Evolutionary conservation across 1,139 yeast species (phyloP), one percentile per base, ranked within the genome.

Genomic region (Debaryomyces sp.): DNA sequence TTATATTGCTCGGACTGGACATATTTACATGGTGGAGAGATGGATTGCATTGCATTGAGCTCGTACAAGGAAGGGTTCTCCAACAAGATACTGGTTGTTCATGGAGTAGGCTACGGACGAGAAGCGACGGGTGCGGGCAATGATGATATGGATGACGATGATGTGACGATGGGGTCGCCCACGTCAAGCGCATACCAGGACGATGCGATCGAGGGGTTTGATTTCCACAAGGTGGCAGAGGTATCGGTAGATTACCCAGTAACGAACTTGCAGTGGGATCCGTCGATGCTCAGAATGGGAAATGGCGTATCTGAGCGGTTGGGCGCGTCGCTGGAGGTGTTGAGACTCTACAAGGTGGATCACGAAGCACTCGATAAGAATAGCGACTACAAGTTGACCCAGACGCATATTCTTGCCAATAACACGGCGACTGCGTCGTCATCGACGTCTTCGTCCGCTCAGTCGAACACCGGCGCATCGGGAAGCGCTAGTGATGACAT

Each of bases 191-290:
- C 36, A 8, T 18, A 30, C 12, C 17, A 30, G 21, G 54, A 56
- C 8, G 62, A 60, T 22, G 36, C 57, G 1, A 63, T 68, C 10
- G 75, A 75, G 46, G 79, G 80, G 5, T 74, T 76, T 56, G 75
- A 76, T 49, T 81, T 85, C 64, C 61, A 62, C 43, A 71, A 71
- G 44, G 72, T 74, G 1, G 73, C 84, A n/a, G 91, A 85, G 51
- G 67, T 75, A 7, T 63, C 66, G 17, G 77, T 85, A 10, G 82
- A 82, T 47, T 82, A 84, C 55, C 96, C 96, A 0, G 73, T 84
- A 4, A 87, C 96, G 0, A 78, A 80, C 50, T 59, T 87, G 34
- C 85, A 81, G 56, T 88, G 95, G 95, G 90, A 86, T 57, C 92
- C 94, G 46, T 57, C 62, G 21, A 64, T 69, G 66, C 54, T 48